A percentile compares a stretch with the other conserved stretches of the same genome.
Evolutionary conservation across 805 yeast genomes (phyloP).

Genomic region (Starmerella vaccinii): DNA sequence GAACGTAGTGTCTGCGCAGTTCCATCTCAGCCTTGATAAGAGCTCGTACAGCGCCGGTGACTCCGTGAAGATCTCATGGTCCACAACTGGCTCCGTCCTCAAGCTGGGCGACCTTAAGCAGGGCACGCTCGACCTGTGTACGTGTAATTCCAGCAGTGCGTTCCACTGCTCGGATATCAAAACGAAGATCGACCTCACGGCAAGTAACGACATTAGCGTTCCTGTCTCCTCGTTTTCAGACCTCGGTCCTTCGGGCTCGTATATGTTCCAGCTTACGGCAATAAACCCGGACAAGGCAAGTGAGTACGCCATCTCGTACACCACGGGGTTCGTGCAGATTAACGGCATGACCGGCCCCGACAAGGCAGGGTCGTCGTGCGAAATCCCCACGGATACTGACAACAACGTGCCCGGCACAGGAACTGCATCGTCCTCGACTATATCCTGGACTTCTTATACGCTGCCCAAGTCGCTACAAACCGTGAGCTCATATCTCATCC

Average conservation of each 20-base stretch:
- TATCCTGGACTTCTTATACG: constrained; percentile 18
- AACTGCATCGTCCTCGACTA: constrained; percentile 12
- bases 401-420: constrained; percentile 14
- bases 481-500: constrained; percentile 31
- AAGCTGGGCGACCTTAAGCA: constrained; percentile 35
- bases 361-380: constrained; percentile 7
- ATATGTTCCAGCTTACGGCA: constrained; percentile 56
- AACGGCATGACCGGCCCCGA: constrained; percentile 61
- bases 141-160: constrained; percentile 47
- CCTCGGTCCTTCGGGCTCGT: constrained; percentile 53
- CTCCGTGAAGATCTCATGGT: constrained; percentile 42
- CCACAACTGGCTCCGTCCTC: constrained; percentile 42
- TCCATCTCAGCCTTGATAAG: constrained; percentile 16
- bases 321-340: constrained; percentile 38
- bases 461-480: constrained; percentile 11
- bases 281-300: constrained; percentile 52
- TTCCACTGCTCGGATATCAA: constrained; percentile 31
- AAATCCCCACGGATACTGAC: constrained; percentile 6
- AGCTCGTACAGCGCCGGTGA: constrained; percentile 20
- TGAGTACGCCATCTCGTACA: constrained; percentile 21
- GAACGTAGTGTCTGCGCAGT: constrained; percentile 22
- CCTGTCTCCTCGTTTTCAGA: constrained; percentile 37
- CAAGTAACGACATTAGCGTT: constrained; percentile 32
- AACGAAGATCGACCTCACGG: constrained; percentile 19
- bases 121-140: constrained; percentile 50